Evolutionary conservation across 441 rosid species (phyloP), one percentile per base, ranked within the genome.

Genomic region (Gossypium davidsonii): DNA sequence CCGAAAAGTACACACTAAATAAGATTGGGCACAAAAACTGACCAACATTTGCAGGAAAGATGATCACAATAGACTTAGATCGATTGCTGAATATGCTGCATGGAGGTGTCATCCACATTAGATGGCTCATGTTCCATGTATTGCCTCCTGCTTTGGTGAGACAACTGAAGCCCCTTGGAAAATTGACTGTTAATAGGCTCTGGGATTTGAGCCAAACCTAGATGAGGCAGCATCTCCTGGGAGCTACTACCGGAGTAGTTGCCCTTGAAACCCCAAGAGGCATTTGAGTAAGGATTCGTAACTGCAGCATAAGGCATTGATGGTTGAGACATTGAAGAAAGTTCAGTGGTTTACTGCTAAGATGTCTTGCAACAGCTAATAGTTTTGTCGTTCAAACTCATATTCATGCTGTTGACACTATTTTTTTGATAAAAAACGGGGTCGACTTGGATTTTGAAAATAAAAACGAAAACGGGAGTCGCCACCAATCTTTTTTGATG

Each of bases 81-180:
- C 6, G 91, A 85, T 93, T 94, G 91, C 76, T 87, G 77, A 79
- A 87, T 84, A 67, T 86, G 84, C 61, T 80, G 87, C 59, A 83
- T 66, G 64, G 93, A 81, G 51, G 87, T 82, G 80, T 86, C 84
- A 34, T 83, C 87, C 6, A 83, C 84, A 74, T 87, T 83, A 64
- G 92, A 56, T 74, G 80, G 85, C 69, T 87, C 90, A 2, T 85
- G 86, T 65, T 84, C 93, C 83, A 80, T 58, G 65, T 83, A 88
- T 59, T 84, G 94, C 80, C 85, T 85, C 76, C 83, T 76, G 73
- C 71, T 82, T 52, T 85, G 92, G 28, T 80, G 93, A 70, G 87
- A 79, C 67, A 73, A 63, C 72, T 90, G 92, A 7, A 76, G 76
- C 72, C 81, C 89, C 25, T 81, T 75, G 25, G 89, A 56, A 71